phyloP scores from a whole-genome alignment of 2,329 filamentous ascomycete genomes.

The Neofusicoccum ribis region DNA sequence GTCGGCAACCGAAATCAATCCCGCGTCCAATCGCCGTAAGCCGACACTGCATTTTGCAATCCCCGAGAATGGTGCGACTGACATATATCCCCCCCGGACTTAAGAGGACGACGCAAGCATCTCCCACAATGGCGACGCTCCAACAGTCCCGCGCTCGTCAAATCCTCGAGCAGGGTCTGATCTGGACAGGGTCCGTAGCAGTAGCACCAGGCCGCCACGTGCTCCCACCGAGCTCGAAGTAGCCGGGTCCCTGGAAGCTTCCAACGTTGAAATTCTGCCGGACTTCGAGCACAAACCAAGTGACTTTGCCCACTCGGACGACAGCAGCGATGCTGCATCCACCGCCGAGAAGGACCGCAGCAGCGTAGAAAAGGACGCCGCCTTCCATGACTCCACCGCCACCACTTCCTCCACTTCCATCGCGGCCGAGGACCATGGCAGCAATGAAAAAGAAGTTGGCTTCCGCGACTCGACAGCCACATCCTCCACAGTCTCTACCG shows the following conservation, averaged over 20 bases:
- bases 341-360: background rate
- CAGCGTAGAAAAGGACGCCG: background rate
- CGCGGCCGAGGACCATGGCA: background rate
- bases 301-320: background rate
- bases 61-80: background rate
- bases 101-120: background rate
- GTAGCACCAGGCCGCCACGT: background rate
- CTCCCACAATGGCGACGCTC: background rate
- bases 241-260: background rate
- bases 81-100: background rate
- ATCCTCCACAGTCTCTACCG: background rate
- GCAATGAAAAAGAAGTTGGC: background rate
- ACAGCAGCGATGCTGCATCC: background rate
- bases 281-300: background rate
- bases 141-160: background rate
- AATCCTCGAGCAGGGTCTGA: background rate
- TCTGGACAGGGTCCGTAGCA: too few relatives aligned
- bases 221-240: background rate
- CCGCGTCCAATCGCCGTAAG: background rate
- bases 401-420: background rate
- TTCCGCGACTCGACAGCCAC: background rate
- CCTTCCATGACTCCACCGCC: background rate
- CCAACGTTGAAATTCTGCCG: background rate
- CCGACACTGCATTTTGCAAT: background rate
- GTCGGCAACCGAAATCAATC: background rate